phyloP scores from a whole-genome alignment of 2,329 filamentous ascomycete genomes.

The Claviceps maximensis region DNA sequence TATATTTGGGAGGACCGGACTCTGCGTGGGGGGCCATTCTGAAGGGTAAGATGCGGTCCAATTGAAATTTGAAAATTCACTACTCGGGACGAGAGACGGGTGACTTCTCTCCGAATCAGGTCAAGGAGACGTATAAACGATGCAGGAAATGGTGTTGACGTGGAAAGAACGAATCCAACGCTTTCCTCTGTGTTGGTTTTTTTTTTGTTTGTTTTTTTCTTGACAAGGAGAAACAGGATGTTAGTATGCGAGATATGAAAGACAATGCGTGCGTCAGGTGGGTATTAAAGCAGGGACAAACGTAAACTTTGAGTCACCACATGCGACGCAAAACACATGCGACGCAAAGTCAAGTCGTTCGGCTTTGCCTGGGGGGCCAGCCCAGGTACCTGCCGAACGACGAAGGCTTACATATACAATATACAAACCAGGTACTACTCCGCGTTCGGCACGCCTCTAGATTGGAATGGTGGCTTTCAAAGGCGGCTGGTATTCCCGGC shows the following conservation, averaged over 20 bases:
- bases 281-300: background rate
- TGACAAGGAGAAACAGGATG: background rate
- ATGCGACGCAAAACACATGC: background rate
- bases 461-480: background rate
- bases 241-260: background rate
- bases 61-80: background rate
- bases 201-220: background rate
- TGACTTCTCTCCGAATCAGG: background rate
- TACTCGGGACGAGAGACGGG: background rate
- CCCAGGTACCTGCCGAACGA: background rate
- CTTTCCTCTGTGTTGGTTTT: no score
- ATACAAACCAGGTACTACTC: background rate
- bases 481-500: background rate
- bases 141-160: background rate
- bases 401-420: background rate
- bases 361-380: background rate
- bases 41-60: background rate
- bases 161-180: no score
- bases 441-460: background rate
- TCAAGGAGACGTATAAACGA: background rate
- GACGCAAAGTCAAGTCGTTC: no score
- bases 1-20: conserved; percentile 17
- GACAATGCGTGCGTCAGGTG: background rate
- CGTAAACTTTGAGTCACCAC: background rate
- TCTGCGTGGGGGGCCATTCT: conserved; percentile 49